Conservation (phyloP, 805 yeast species). For the Isabelozyma gotoi region DNA sequence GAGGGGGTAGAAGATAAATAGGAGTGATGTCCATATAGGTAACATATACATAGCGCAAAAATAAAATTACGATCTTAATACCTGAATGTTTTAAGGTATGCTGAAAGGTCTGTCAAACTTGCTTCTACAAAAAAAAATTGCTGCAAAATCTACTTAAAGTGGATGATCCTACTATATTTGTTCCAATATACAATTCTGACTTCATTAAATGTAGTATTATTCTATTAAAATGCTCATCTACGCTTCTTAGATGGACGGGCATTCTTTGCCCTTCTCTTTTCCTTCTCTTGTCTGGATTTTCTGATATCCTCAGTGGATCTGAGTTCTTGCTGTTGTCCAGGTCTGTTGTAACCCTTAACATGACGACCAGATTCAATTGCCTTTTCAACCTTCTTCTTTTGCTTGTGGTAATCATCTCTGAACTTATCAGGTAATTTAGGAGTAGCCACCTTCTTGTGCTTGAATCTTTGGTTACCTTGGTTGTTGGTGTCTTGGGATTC, state of each 20-base stretch:
- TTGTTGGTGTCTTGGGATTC: slow-evolving; percentile 36
- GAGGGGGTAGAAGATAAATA: slow-evolving; percentile 33
- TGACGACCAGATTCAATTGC: slow-evolving; percentile 74
- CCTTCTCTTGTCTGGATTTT: slow-evolving; percentile 67
- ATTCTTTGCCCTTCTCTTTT: slow-evolving; percentile 78
- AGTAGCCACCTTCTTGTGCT: slow-evolving; percentile 72
- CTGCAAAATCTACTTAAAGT: no score
- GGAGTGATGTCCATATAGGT: not conserved
- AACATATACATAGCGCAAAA: not conserved
- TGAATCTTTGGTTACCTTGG: slow-evolving; percentile 47
- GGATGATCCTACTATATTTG: no score
- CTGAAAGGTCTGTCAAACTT: no score
- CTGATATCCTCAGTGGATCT: slow-evolving; percentile 73
- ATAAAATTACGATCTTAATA: no score
- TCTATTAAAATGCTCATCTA: slow-evolving; percentile 1
- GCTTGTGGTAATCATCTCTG: slow-evolving; percentile 82
- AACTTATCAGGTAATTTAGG: slow-evolving; percentile 90
- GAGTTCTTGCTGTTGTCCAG: slow-evolving; percentile 56
- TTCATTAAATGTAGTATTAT: not conserved
- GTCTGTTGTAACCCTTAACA: slow-evolving; percentile 64
- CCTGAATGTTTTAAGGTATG: no score
- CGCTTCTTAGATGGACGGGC: slow-evolving; percentile 61
- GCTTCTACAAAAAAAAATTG: no score
- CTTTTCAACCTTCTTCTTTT: slow-evolving; percentile 75
- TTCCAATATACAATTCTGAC: no score